Evolutionary conservation across 768 basidiomycete genomes (phyloP).

Genomic region (Lentinula aciculospora): DNA sequence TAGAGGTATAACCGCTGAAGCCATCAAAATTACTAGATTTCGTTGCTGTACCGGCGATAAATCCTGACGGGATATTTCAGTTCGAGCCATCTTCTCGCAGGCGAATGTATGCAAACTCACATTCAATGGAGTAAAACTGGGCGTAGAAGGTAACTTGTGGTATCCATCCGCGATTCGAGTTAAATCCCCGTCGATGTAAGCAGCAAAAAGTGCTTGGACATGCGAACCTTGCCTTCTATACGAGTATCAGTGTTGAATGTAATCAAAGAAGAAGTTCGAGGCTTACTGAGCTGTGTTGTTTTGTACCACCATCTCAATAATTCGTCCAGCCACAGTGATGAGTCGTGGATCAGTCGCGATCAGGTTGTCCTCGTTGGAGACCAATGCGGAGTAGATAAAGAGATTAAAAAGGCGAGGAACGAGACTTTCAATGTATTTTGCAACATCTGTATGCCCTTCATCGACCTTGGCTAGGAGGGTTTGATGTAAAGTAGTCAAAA

Average conservation of each 20-base stretch:
- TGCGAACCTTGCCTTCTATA: conserved; percentile 64
- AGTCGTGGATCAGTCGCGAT: conserved; percentile 43
- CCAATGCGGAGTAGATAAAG: conserved; percentile 38
- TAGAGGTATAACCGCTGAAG: conserved; percentile 59
- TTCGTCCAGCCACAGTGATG: conserved; percentile 54
- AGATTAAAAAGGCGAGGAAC: conserved; percentile 69
- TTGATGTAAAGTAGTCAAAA: conserved; percentile 64
- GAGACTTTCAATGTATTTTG: conserved; percentile 74
- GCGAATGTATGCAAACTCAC: conserved; percentile 26
- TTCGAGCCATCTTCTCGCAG: conserved; percentile 6
- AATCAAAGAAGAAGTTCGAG: not conserved
- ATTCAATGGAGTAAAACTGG: conserved; percentile 42
- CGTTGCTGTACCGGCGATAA: conserved; percentile 43
- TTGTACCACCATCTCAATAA: conserved; percentile 65
- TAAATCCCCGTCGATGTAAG: conserved; percentile 51
- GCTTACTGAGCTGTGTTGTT: conserved; percentile 63
- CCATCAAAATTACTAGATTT: conserved; percentile 61
- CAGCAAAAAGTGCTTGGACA: conserved; percentile 41
- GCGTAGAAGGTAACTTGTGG: conserved; percentile 36
- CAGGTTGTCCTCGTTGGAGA: conserved; percentile 18
- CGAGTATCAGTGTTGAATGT: not conserved
- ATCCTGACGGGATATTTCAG: conserved; percentile 25
- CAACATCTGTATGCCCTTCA: conserved; percentile 61
- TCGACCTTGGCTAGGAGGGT: conserved; percentile 46
- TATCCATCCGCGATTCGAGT: conserved; percentile 49